Evolutionary conservation across 345 rosid genomes (phyloP), one percentile per base, ranked within the genome.

Genomic region (Aurinia saxatilis): DNA sequence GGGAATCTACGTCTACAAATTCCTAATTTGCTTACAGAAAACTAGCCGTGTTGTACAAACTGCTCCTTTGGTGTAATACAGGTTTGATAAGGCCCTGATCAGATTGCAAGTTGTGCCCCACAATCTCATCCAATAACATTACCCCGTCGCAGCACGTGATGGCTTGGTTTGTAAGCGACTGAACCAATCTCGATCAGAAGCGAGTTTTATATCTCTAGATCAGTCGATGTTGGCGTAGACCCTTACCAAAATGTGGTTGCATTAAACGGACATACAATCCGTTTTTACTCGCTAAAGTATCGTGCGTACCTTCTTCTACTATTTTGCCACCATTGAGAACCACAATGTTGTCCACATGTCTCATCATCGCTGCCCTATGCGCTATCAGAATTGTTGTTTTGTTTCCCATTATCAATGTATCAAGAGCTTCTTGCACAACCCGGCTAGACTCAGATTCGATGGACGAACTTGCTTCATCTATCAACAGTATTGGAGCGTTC

Each of bases 291-390:
- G 84, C 72, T 79, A 95, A 79, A 34, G 85, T 19, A 82, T 95
- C 97, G 57, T 95, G 99, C 29, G 85, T 72, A 45, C 99, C 99
- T 81, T 90, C 99, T 71, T 90, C 99, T 6, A 95, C 97, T 21
- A 90, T 95, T 60, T 92, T 81, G 19, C 98, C 99, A 58, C 97
- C 99, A 31, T 95, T 95, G 23, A 95, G 88, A 72, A 95, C 98
- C 57, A 95, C 99, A 67, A 95, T 95, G 75, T 80, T 95, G 73
- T 95, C 99, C 46, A 95, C 99, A 51, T 88, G 95, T 75, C 96
- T 88, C 99, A 90, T 90, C 99, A 95, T 95, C 33, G 96, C 99
- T 10, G 87, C 91, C 74, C 99, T 84, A 64, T 90, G 99, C 55
- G 99, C 99, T 75, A 95, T 95, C 77, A 95, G 68, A 63, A 95